A percentile compares a stretch with the other conserved stretches of the same genome.
These are phyloP conservation scores for Camelina laxa DNA, from an alignment of 345 rosid genomes.

Conservation along the genomic window DNA sequence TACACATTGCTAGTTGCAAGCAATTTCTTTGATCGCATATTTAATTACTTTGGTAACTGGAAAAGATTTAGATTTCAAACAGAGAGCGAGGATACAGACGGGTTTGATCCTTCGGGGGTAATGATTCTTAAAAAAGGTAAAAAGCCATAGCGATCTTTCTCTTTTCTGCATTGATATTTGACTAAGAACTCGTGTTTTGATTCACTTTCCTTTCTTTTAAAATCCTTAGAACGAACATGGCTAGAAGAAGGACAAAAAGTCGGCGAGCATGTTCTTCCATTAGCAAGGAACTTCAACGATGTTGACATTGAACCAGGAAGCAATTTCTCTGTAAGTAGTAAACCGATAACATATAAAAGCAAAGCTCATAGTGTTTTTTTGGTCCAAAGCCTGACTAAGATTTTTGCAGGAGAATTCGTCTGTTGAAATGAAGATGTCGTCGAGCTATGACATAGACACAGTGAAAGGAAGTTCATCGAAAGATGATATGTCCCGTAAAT, in stretches of 20 bases:
- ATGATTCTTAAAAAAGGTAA: constrained; percentile 89
- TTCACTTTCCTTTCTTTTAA: neutral
- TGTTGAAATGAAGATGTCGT: constrained; percentile 71
- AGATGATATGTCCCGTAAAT: constrained; percentile 68
- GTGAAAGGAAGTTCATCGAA: constrained; percentile 54
- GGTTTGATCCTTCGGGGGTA: constrained; percentile 93
- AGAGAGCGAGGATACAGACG: constrained; percentile 84
- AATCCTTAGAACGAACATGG: constrained; percentile 75
- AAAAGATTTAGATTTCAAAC: constrained; percentile 84
- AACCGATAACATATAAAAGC: neutral
- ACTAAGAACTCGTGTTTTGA: neutral
- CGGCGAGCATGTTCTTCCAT: constrained; percentile 92
- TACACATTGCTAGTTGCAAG: constrained; percentile 90
- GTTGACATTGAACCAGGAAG: constrained; percentile 68
- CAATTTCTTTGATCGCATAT: constrained; percentile 88
- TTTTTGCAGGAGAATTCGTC: constrained; percentile 59
- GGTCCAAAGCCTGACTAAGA: constrained; percentile 16
- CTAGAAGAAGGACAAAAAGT: constrained; percentile 83
- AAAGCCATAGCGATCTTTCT: neutral
- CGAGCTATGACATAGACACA: constrained; percentile 46
- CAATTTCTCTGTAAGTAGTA: constrained; percentile 54
- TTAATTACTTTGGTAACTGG: constrained; percentile 94
- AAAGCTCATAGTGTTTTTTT: neutral
- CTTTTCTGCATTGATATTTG: neutral
- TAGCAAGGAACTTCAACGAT: constrained; percentile 82